Percentiles rank a stretch among this genome's conserved stretches.
Evolutionary conservation across 148 eudicot species (phyloP).

Genomic region (Hydrangea macrophylla): DNA sequence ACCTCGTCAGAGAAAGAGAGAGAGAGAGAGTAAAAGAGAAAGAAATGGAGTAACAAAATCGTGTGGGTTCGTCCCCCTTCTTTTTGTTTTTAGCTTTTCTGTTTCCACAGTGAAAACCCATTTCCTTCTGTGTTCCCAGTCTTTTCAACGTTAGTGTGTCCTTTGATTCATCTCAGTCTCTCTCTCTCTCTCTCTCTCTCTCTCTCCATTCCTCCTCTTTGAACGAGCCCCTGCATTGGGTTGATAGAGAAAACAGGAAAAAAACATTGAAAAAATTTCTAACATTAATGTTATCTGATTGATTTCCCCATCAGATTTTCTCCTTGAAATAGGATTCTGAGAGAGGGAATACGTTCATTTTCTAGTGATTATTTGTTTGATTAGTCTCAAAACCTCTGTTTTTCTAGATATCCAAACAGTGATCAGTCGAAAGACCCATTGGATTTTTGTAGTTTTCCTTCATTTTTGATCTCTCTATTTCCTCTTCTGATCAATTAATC

Average conservation of each 20-base stretch:
- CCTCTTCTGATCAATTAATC: neutral
- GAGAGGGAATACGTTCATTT: neutral
- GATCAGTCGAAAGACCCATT: neutral
- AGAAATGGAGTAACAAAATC: slow-evolving; percentile 9
- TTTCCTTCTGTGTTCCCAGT: neutral
- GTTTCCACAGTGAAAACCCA: neutral
- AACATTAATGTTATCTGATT: neutral
- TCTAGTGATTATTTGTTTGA: neutral
- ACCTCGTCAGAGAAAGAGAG: slow-evolving; percentile 14
- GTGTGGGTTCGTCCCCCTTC: slow-evolving; percentile 17
- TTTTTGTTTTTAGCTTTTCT: slow-evolving; percentile 4
- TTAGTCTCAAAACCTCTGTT: neutral
- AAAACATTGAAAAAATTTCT: neutral
- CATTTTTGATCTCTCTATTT: neutral
- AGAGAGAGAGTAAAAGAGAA: neutral
- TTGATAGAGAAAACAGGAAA: neutral
- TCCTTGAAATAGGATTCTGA: neutral
- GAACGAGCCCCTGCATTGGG: neutral
- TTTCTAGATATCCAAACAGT: neutral
- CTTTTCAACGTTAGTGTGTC: neutral
- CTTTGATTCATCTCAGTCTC: neutral
- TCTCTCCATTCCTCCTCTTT: neutral
- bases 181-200: neutral
- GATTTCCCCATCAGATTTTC: neutral
- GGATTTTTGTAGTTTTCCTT: neutral